These are phyloP conservation scores for Claviceps maximensis DNA, from an alignment of 2,329 filamentous ascomycete genomes.

Conservation along the genomic window DNA sequence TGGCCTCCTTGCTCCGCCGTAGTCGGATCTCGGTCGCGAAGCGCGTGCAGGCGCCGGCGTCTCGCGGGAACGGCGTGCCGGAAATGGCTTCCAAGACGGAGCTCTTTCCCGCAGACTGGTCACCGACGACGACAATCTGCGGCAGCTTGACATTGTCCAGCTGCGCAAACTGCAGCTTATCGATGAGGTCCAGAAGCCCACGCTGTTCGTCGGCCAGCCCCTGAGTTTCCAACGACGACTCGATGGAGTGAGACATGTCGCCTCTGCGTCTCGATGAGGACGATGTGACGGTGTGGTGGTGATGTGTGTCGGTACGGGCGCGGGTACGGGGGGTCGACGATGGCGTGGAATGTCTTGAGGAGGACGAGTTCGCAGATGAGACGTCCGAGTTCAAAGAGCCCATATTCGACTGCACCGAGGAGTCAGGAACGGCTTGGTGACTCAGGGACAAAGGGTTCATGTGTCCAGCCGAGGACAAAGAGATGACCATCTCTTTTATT, in stretches of 20 bases:
- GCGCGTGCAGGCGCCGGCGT: constrained; percentile 46
- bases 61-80: constrained; percentile 45
- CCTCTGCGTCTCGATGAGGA: constrained; percentile 11
- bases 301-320: neutral
- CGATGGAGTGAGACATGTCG: constrained; percentile 28
- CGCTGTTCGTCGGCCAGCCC: constrained; percentile 41
- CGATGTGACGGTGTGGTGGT: neutral
- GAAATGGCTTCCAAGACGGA: constrained; percentile 52
- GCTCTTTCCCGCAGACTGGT: constrained; percentile 51
- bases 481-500: neutral
- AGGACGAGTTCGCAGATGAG: neutral
- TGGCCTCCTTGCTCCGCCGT: constrained; percentile 31
- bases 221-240: constrained; percentile 34
- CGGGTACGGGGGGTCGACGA: neutral
- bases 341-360: neutral
- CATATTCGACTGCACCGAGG: neutral
- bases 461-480: no score
- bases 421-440: no score
- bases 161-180: constrained; percentile 39
- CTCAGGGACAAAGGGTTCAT: neutral
- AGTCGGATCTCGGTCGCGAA: constrained; percentile 48
- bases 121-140: constrained; percentile 51
- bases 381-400: constrained; percentile 6
- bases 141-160: constrained; percentile 40
- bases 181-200: constrained; percentile 42